A percentile compares a stretch with the other conserved stretches of the same genome.
Conservation (phyloP, 2,329 filamentous ascomycete genomes). For the Aureobasidium sp. region DNA sequence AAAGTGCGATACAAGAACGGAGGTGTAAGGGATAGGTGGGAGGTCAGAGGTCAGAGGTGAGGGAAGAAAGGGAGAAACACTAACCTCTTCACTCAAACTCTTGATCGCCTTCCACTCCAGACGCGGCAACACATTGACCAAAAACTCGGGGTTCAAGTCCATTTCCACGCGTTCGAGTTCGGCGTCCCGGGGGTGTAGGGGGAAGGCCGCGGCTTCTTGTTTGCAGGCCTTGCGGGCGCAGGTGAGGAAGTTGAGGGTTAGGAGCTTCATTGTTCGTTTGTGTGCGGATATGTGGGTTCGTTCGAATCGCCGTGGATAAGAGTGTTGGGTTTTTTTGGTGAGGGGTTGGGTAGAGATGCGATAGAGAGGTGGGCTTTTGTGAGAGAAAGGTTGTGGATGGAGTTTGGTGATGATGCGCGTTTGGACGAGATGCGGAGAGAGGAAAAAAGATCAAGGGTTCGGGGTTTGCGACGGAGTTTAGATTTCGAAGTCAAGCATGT, state of each 20-base stretch:
- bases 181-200: constrained; percentile 85
- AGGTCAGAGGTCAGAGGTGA: too few species aligned
- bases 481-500: neutral
- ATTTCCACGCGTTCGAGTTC: constrained; percentile 81
- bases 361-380: neutral
- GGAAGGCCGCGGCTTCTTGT: constrained; percentile 69
- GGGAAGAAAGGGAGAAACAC: constrained; percentile 25
- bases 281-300: too few species aligned
- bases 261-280: constrained; percentile 66
- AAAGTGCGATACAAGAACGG: too few species aligned
- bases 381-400: neutral
- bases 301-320: too few species aligned
- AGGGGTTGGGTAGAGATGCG: too few species aligned
- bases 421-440: neutral
- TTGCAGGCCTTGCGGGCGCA: constrained; percentile 97
- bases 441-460: neutral
- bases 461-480: neutral
- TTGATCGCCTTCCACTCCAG: constrained; percentile 82
- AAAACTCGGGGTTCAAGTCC: constrained; percentile 71
- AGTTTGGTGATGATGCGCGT: neutral
- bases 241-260: constrained; percentile 93
- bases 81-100: constrained; percentile 68
- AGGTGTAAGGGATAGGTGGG: too few species aligned
- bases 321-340: too few species aligned
- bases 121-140: constrained; percentile 77